These are phyloP conservation scores for Onygenales sp. DNA, from an alignment of 2,329 filamentous ascomycete genomes.

Conservation along the genomic window DNA sequence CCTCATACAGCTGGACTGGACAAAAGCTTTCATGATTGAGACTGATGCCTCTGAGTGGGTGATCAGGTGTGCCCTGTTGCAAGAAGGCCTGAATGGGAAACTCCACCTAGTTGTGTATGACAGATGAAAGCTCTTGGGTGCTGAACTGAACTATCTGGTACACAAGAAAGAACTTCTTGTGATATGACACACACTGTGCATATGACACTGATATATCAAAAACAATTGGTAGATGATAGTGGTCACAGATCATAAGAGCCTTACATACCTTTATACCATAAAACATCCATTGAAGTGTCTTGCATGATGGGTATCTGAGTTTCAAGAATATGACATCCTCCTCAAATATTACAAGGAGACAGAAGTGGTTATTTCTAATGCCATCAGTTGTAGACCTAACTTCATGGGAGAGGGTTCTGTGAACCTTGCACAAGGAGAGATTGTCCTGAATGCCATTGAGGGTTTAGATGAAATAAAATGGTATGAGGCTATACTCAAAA, in stretches of 20 bases:
- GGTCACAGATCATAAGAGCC: not conserved
- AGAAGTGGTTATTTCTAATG: not conserved
- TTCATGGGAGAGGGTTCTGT: not conserved
- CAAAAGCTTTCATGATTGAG: not conserved
- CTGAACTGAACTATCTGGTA: no score
- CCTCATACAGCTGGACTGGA: not conserved
- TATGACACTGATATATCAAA: not conserved
- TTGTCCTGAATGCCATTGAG: not conserved
- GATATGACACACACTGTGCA: not conserved
- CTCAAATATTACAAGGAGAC: not conserved
- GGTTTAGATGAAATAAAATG: not conserved
- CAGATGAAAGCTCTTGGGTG: no score
- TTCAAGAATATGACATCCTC: not conserved
- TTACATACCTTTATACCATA: not conserved
- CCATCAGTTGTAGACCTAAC: not conserved
- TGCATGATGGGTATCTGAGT: not conserved
- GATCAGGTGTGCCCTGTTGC: no score
- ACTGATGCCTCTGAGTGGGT: not conserved
- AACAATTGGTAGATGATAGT: not conserved
- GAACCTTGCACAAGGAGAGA: not conserved
- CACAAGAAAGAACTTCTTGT: no score
- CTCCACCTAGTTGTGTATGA: no score
- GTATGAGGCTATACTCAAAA: not conserved
- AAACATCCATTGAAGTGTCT: not conserved
- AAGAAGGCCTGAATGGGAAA: no score